Base-by-base conservation (phyloP, 2,329 filamentous ascomycete species). In the Zymoseptoria brevis region DNA sequence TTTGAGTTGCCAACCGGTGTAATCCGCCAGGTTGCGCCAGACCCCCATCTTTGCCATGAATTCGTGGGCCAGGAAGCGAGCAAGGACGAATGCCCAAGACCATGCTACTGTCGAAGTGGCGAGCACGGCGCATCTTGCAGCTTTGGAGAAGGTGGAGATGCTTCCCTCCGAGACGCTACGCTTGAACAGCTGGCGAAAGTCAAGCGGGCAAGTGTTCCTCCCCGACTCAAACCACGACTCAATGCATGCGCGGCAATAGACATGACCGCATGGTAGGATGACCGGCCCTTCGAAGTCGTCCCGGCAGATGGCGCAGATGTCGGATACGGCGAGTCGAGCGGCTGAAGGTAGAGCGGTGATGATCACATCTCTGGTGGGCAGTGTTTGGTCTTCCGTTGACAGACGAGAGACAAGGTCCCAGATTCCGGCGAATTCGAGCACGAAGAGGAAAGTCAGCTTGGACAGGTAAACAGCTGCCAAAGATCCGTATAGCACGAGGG, bases 161-260 rank as follows among this genome's bases (percentile, higher is more conserved):
- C 35, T 16, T n/a, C 35, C 35, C 3, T 45, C 35, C 35, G 35
- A 45, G 16, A 16, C 5, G 35, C 35, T n/a, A 45, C 35, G 35
- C 13, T 45, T 45, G 35, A 45, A 45, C 13, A 45, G 13, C 35
- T 45, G 35, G 35, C 16, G 16, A 16, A 45, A 45, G 35, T 45
- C 35, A 16, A 45, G 35, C 13, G 51, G 51, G 51, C 51, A 53
- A 16, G 51, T 26, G 51, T 53, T 53, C 16, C 51, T 22, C 11
- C 8, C 22, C 9, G 51, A 19, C 19, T 9, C 45, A n/a, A 60
- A 51, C 55, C 58, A 60, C 26, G 41, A 22, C 2, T 49, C 54
- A 48, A 60, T 57, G 55, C 58, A 60, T 7, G 24, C 24, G 4
- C 26, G 49, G 58, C 58, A 60, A 51, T 57, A 57, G 51, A 54